Base-by-base conservation (phyloP, 1,284 basidiomycete genomes). In the Phellopilus nigrolimitatus region DNA sequence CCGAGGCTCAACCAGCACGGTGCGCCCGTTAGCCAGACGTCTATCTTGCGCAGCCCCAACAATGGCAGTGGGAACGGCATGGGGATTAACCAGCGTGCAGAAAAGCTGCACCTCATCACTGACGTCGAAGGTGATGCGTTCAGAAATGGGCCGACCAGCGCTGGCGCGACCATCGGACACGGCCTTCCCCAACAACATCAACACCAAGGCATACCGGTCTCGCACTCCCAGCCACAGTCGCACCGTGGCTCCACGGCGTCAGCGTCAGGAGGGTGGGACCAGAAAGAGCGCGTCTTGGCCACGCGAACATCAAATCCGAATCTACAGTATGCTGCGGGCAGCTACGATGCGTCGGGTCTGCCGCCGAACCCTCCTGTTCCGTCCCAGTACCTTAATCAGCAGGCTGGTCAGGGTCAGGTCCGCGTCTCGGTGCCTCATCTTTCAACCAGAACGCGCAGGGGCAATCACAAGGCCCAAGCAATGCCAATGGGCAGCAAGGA, bases 361-460 rank as follows among this genome's bases (percentile, higher is more conserved):
- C 84, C 82, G 1, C 82, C 68, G 47, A 83, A 88, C 7, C 86
- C 87, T 1, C 70, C 79, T 24, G 81, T 89, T 51, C 87, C 86
- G 10, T 63, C 72, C 10, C 86, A 88, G 61, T 88, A 82, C 61
- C 68, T 87, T 22, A 80, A 78, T 53, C 81, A 83, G 60, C 71
- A 71, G 61, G 64, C 59, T n/a, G 34, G 21, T 13, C 34, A 3
- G 76, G 82, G 53, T 59, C 72, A 56, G 73, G 68, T 41, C 66
- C 73, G 48, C 70, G 76, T 53, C 57, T 78, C 59, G 72, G 76
- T 38, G 59, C 67, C 22, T 60, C 64, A 9, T 53, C 67, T 13
- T 67, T 68, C 55, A 53, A 49, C 17, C 42, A 56, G 28, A 40
- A 33, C 37, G 53, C 60, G 3, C 62, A 66, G 38, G 61, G 59